Evolutionary conservation across 164 flowering plant genomes (phyloP).

Genomic region (Amborella trichopoda): DNA sequence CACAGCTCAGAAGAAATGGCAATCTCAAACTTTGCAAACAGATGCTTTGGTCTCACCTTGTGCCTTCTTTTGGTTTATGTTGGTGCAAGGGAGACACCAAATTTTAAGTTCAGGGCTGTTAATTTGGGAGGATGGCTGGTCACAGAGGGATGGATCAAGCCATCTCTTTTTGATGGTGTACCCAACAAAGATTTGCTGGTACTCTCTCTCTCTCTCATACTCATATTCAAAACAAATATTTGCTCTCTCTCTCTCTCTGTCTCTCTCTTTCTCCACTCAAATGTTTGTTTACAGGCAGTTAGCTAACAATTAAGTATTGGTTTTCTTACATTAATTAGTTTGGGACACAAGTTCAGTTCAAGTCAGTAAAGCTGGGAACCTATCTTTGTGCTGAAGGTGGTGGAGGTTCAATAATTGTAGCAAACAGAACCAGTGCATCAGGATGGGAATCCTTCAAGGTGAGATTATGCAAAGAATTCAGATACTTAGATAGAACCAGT

Average conservation of each 20-base stretch:
- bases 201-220: background rate
- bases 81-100: constrained; percentile 3
- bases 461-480: too few species aligned
- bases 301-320: too few species aligned
- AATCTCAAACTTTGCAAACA: too few species aligned
- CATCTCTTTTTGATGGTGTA: constrained; percentile 25
- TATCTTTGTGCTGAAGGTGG: constrained; percentile 49
- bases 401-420: constrained; percentile 42
- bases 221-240: background rate
- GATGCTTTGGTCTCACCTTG: too few species aligned
- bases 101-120: constrained; percentile 18
- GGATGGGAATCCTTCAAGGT: constrained; percentile 55
- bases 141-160: constrained; percentile 30
- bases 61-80: too few species aligned
- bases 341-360: constrained; percentile 46
- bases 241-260: background rate
- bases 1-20: too few species aligned
- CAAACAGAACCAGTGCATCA: constrained; percentile 25
- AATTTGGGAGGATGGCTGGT: constrained; percentile 34
- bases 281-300: too few species aligned
- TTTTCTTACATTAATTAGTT: constrained; percentile 28
- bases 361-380: constrained; percentile 35
- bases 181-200: constrained; percentile 32
- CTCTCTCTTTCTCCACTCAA: background rate
- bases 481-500: too few species aligned